Evolutionary conservation across 2,329 filamentous ascomycete species (phyloP).

Genomic region (Talaromyces piceae): DNA sequence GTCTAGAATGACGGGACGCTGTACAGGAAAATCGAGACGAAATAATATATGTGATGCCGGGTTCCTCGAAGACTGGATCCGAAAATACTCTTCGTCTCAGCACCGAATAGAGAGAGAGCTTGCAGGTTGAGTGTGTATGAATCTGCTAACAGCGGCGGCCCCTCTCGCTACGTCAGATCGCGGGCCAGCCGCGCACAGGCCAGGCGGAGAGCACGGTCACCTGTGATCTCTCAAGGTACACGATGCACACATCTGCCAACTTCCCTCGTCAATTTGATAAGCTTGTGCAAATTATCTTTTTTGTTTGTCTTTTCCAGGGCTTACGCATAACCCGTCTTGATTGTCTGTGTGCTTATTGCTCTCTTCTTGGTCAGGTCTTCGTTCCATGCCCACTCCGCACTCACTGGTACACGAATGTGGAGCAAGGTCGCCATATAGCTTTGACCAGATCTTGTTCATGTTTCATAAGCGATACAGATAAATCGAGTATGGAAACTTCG

Average conservation of each 20-base stretch:
- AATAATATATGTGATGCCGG: neutral
- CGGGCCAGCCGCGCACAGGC: constrained; percentile 5
- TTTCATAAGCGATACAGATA: constrained; percentile 3
- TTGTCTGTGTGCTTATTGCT: neutral
- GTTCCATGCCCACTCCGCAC: neutral
- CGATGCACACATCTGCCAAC: neutral
- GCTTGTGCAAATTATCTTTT: no score
- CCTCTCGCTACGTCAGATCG: constrained; percentile 15
- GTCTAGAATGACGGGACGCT: neutral
- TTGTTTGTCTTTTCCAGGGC: no score
- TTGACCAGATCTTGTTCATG: neutral
- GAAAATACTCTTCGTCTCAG: neutral
- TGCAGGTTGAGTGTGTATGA: neutral
- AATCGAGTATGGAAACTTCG: constrained; percentile 2
- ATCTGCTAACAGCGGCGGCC: neutral
- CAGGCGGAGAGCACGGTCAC: neutral
- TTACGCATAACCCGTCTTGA: no score
- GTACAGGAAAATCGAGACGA: neutral
- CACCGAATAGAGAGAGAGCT: neutral
- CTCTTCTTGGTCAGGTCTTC: neutral
- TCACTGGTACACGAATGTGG: neutral
- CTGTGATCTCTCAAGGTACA: neutral
- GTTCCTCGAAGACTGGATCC: neutral
- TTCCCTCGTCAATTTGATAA: neutral
- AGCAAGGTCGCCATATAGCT: neutral